Conservation (phyloP, 1,284 basidiomycete species). For the Cryptococcus jaspeensis region DNA sequence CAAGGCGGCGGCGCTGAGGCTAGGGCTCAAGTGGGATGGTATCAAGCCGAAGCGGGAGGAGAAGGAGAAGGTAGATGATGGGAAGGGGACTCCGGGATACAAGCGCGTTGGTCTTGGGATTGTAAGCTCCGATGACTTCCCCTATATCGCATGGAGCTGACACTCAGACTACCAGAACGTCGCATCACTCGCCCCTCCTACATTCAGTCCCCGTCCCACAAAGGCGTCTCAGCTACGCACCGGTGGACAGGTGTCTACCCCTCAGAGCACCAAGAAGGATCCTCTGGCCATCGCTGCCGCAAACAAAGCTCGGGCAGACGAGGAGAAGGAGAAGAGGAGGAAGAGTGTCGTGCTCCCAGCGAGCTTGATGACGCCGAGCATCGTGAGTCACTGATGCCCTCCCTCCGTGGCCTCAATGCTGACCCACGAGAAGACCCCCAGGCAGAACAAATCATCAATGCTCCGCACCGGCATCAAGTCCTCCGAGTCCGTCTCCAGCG, state of each 20-base stretch:
- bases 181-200: constrained; percentile 29
- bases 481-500: not conserved
- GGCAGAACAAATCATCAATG: constrained; percentile 25
- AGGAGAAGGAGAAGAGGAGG: constrained; percentile 30
- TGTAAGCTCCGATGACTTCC: constrained; percentile 20
- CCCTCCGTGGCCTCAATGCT: not conserved
- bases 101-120: constrained; percentile 27
- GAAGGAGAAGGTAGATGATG: constrained; percentile 4
- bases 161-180: constrained; percentile 26
- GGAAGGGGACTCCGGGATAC: constrained; percentile 26
- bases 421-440: no score
- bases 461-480: constrained; percentile 18
- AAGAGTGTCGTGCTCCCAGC: constrained; percentile 33
- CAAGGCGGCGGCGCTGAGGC: constrained; percentile 35
- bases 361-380: constrained; percentile 25
- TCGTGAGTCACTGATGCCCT: constrained; percentile 18
- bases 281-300: constrained; percentile 1
- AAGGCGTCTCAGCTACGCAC: constrained; percentile 30
- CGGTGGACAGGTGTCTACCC: constrained; percentile 4
- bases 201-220: constrained; percentile 26
- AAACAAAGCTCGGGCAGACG: constrained; percentile 28
- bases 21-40: constrained; percentile 35
- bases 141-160: not conserved
- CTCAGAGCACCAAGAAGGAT: not conserved
- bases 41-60: constrained; percentile 1